Evolutionary conservation across 805 yeast genomes (phyloP), one percentile per base, ranked within the genome.

Genomic region (Candida multigemmis): DNA sequence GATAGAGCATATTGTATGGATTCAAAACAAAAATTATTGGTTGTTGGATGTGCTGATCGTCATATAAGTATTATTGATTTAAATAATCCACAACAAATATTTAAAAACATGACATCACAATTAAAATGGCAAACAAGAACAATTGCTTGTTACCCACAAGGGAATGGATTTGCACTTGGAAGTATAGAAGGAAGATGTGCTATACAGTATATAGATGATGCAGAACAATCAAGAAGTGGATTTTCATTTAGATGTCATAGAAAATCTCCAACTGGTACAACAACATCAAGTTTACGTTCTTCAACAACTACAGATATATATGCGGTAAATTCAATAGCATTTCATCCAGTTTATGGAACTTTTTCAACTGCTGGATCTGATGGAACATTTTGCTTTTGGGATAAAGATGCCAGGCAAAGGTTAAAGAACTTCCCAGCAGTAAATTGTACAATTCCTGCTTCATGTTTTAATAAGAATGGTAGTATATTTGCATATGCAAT

Each of bases 211-310:
- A 74, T 89, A 29, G 93, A 83, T 43, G 95, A 84, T 14, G 66
- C 65, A 27, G 85, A 80, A 41, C 93, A 80, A 45, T 65, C 67
- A 30, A 69, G 73, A 40, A 50, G 51, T 19, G 91, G 91, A 3
- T 91, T 89, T 51, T 78, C 96, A 4, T 91, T 91, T 70, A 83
- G 84, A 50, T 91, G 98, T 55, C 98, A 91, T 50, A 74, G 98
- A 41, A 85, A 79, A 44, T 67, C 76, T 22, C 56, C 71, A 1
- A 31, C 46, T 23, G 30, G 46, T 13, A 29, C 38, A 3, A 35
- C 56, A 11, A 28, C 47, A 15, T 27, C 44, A 9, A 36, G 48
- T 16, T 57, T 70, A 22, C 29, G 48, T 14, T 28, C 45, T 14
- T 27, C 34, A 23, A 29, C 48, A 22, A 87, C 80, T 44, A 69